Evolutionary conservation across 768 basidiomycete species (phyloP), one percentile per base, ranked within the genome.

Genomic region (Leccinum rimulosum): DNA sequence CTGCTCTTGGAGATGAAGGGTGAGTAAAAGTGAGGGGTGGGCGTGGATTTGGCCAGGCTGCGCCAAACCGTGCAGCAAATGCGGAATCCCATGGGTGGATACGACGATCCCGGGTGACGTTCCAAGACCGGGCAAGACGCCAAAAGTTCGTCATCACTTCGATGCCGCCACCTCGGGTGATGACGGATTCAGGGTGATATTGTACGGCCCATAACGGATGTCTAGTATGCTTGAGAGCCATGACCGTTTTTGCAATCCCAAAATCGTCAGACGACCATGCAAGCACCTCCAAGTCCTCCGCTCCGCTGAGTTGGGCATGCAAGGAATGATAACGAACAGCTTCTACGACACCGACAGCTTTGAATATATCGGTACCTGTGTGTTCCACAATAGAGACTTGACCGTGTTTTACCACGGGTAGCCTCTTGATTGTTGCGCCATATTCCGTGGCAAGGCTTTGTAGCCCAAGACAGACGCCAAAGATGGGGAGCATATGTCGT

Each of bases 191-290:
- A 6, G 92, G 92, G 69, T 94, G 92, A 69, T 93, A 94, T 67
- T 94, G 92, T 25, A 94, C 92, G 4, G 88, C 91, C 87, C 89
- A 93, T 66, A 91, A 90, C 4, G 92, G 91, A 60, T 79, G 81
- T 25, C 64, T 72, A 52, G 62, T 77, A 68, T 94, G 92, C 62
- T 79, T 81, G 28, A 82, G 74, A 43, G 85, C 90, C 91, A 94
- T 93, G 50, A 91, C 77, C 22, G 91, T 85, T 48, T 65, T 77
- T 6, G 87, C 88, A 60, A 89, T 85, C 55, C 86, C 88, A 25
- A 74, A 74, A 25, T 77, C 83, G 62, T 93, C 90, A 49, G 87
- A 76, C 8, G 85, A 75, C 88, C 89, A 92, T 15, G 88, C 92
- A 12, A 92, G 72, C 49, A 83, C 79, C 61, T 89, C 83, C 2